Base-by-base conservation (phyloP, 805 yeast species). In the Naumovozyma dairenensis region DNA sequence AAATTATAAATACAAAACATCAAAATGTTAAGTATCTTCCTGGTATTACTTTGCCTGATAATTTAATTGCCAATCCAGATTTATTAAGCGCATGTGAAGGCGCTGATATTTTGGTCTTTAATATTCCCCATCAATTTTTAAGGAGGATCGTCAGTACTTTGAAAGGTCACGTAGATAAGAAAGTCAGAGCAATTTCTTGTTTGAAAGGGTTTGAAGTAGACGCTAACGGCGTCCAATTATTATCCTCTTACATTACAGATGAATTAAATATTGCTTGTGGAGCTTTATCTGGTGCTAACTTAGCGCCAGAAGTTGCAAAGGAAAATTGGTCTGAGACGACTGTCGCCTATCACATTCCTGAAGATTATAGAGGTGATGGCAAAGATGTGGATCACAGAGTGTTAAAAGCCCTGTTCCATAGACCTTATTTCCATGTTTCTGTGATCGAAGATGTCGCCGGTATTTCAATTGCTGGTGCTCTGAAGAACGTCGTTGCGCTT, bases 311-410 rank as follows among this genome's bases (percentile, higher is more conserved):
- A 63, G 94, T 89, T 41, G 97, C 98, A 42, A 74, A 72, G 59
- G 83, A 83, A 62, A 81, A 80, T 63, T 89, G 94, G 93, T 85
- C 95, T 17, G 98, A 89, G 66, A 92, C 97, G 39, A 86, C 97
- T 12, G 84, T 89, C 45, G 97, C 96, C 17, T 89, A 83, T 67
- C 74, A 71, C 38, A 50, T 67, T 16, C 95, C 96, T 36, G 53
- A 53, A 19, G 83, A 84, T 41, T 62, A 48, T 54, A 56, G 52
- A 40, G 67, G 67, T 29, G 57, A 49, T 29, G 65, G 65, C 33
- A 55, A 51, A 39, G 67, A 63, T 60, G 73, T 82, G 39, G 94
- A 84, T 57, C 73, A 74, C 41, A 58, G 59, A 29, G 71, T 80
- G 22, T 66, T 87, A 54, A 83, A 78, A 61, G 75, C 75, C 38